Conservation (phyloP, 441 rosid species). For the Syzygium syzygioides region DNA sequence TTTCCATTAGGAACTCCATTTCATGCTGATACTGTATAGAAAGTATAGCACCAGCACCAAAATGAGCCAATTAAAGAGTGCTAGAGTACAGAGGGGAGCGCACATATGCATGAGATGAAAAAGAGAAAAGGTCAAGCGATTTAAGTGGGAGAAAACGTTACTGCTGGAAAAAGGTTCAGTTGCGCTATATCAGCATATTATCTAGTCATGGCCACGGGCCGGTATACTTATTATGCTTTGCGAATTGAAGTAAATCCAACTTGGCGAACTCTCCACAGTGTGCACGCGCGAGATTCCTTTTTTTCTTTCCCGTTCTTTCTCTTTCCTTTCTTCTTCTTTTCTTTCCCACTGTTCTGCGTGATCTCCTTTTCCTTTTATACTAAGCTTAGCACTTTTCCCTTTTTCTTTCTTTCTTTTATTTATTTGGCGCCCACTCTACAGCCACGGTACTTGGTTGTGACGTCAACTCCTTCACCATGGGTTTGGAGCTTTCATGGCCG, state of each 20-base stretch:
- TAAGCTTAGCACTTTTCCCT: too few relatives aligned
- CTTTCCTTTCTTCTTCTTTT: too few relatives aligned
- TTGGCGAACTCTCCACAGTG: too few relatives aligned
- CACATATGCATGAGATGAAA: background rate
- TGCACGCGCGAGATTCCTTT: too few relatives aligned
- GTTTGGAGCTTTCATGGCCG: background rate
- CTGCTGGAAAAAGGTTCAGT: background rate
- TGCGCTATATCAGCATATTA: background rate
- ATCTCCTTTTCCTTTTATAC: too few relatives aligned
- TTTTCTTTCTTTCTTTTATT: too few relatives aligned
- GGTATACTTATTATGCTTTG: too few relatives aligned
- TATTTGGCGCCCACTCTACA: too few relatives aligned
- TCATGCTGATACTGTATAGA: background rate
- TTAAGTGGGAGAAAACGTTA: background rate
- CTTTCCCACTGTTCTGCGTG: too few relatives aligned
- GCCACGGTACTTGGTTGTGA: background rate
- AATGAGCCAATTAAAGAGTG: background rate
- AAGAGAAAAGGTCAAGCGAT: background rate
- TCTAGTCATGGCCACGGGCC: background rate
- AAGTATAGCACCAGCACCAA: background rate
- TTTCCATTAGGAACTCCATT: background rate
- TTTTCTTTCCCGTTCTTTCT: too few relatives aligned
- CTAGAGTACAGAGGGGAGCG: background rate
- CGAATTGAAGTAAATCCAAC: too few relatives aligned
- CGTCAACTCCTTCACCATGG: background rate